Evolutionary conservation across 352 stramenopile species (phyloP).

Genomic region (Thraustochytrium sp.): DNA sequence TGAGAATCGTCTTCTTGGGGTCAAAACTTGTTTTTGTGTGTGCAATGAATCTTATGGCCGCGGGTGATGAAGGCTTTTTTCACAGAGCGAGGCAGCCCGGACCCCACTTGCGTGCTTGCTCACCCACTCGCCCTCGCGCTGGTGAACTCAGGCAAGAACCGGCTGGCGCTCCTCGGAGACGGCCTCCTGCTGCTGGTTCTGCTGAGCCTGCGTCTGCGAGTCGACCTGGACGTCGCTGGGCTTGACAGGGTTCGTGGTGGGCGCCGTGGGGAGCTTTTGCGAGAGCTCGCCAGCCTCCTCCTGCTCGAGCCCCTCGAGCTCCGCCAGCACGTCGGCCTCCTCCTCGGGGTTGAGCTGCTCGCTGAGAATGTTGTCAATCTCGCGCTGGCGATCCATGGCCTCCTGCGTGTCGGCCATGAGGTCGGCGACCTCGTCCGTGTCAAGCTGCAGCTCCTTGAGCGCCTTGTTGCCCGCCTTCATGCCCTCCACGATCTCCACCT

Average conservation of each 20-base stretch:
- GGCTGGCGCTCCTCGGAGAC: conserved; percentile 18
- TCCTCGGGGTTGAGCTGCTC: conserved; percentile 68
- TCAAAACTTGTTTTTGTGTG: no score
- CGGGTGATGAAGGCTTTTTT: no score
- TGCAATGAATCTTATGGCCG: no score
- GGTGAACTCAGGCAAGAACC: neutral
- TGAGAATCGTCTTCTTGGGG: no score
- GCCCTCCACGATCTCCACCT: conserved; percentile 65
- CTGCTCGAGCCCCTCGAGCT: conserved; percentile 72
- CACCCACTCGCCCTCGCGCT: no score
- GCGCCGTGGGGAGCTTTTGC: conserved; percentile 61
- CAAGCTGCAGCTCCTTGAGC: conserved; percentile 78
- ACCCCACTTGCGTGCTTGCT: no score
- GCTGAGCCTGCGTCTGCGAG: neutral
- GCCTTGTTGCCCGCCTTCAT: conserved; percentile 76
- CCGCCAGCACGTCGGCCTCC: conserved; percentile 71
- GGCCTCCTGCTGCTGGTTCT: neutral
- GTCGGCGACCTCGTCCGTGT: conserved; percentile 72
- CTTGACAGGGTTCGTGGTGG: conserved; percentile 30
- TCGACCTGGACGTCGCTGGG: neutral
- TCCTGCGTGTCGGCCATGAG: conserved; percentile 78
- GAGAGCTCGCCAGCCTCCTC: conserved; percentile 61
- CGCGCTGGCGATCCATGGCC: conserved; percentile 56
- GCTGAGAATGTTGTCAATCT: conserved; percentile 73
- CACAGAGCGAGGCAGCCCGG: no score